These are phyloP conservation scores for Tremellales sp. DNA, from an alignment of 1,284 basidiomycete species.

Conservation along the genomic window DNA sequence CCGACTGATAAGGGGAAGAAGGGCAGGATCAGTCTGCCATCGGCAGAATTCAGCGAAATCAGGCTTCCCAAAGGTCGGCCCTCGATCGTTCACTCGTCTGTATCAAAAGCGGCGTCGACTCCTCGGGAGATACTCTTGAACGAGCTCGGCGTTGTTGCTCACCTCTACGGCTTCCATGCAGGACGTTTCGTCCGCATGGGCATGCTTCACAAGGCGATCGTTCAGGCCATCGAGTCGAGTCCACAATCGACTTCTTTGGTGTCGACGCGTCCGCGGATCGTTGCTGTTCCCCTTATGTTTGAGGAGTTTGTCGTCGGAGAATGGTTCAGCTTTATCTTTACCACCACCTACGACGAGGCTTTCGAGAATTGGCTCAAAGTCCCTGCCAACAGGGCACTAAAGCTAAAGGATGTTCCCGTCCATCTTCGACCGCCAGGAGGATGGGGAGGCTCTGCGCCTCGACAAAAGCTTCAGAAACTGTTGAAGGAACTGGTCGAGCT, in stretches of 20 bases:
- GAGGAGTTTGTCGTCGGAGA: constrained; percentile 33
- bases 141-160: constrained; percentile 26
- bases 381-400: constrained; percentile 22
- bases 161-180: constrained; percentile 32
- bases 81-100: too few relatives aligned
- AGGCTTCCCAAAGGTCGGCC: too few relatives aligned
- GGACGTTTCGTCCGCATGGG: constrained; percentile 28
- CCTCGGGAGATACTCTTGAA: constrained; percentile 20
- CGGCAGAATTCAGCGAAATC: neutral
- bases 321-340: constrained; percentile 27
- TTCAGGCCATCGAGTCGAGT: constrained; percentile 16
- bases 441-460: constrained; percentile 20
- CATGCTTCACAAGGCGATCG: constrained; percentile 28
- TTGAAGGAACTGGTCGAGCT: constrained; percentile 25
- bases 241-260: constrained; percentile 17
- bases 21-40: neutral
- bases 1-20: constrained; percentile 2
- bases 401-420: constrained; percentile 22
- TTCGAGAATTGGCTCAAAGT: constrained; percentile 29
- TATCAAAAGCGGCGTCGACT: neutral
- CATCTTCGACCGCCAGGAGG: constrained; percentile 13
- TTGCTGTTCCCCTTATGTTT: constrained; percentile 33
- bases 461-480: constrained; percentile 22
- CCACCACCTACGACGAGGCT: constrained; percentile 26
- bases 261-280: constrained; percentile 26